These are phyloP conservation scores for Russula lepida DNA, from an alignment of 768 basidiomycete genomes.

Conservation along the genomic window DNA sequence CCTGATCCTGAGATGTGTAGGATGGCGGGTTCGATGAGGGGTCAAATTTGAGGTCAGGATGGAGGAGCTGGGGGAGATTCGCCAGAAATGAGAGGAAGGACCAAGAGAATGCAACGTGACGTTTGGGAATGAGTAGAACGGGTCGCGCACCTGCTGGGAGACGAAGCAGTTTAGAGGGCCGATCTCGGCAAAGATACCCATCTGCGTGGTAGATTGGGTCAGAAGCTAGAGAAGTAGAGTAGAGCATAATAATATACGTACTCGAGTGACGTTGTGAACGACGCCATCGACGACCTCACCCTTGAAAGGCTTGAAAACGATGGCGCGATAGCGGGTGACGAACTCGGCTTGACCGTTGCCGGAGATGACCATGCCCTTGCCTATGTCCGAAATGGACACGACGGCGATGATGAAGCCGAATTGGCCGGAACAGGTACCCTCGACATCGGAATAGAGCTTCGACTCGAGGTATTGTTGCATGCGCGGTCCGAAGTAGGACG, in stretches of 20 bases:
- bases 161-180: conserved; percentile 93
- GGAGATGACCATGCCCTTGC: conserved; percentile 84
- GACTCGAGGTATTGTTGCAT: conserved; percentile 90
- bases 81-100: neutral
- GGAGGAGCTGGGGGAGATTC: conserved; percentile 57
- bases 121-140: too few species aligned
- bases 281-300: conserved; percentile 97
- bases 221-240: too few species aligned
- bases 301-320: conserved; percentile 99
- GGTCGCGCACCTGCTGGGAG: conserved; percentile 73
- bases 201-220: conserved; percentile 38
- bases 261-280: conserved; percentile 93
- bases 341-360: conserved; percentile 96
- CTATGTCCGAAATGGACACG: conserved; percentile 83
- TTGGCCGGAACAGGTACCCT: conserved; percentile 93
- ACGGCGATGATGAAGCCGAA: conserved; percentile 94
- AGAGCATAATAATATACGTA: conserved; percentile 29
- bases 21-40: conserved; percentile 96
- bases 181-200: conserved; percentile 98
- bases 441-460: conserved; percentile 92
- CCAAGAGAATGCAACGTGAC: neutral
- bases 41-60: conserved; percentile 90
- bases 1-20: conserved; percentile 86
- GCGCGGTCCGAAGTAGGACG: conserved; percentile 95
- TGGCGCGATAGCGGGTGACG: conserved; percentile 86